Evolutionary conservation across 768 basidiomycete species (phyloP), one percentile per base, ranked within the genome.

Genomic region (Hygrocybe punicea): DNA sequence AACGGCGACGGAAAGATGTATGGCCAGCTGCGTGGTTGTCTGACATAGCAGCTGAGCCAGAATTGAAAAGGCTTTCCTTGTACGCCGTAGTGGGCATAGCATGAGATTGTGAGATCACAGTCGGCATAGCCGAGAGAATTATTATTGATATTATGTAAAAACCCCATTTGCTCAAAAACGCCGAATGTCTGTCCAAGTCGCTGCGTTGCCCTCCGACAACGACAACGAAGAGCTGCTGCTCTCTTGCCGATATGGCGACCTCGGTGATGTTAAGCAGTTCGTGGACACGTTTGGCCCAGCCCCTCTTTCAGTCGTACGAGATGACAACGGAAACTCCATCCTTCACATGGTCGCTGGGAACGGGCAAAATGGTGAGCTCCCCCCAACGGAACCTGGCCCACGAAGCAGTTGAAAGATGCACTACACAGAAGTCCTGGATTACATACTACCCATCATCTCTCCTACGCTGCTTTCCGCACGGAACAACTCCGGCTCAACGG

Each of bases 341-440:
- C 73, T 97, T 37, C 94, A 97, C 69, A 96, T 96, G 93, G 78
- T 81, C 13, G 85, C 83, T 56, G 94, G 82, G 1, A 98, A 98
- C 71, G 94, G 94, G 0, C 94, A 97, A 77, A 63, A 76, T 73
- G 91, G 94, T 95, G 59, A 75, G 78, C 57, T 13, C 36, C 45
- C 23, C 45, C 21, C 5, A 13, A 4, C 3, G n/a, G 5, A 13
- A 7, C 23, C 50, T 13, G 33, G 17, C 23, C 45, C 44, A 46
- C 34, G 56, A 36, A 52, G 40, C 53, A 49, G 71, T 67, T 72
- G 69, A 70, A 81, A 83, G 81, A 66, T 64, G 8, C 29, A 29
- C 4, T 29, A 8, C 60, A 50, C 73, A 96, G 93, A 93, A 61
- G 67, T 91, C 9, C 80, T 97, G 45, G 77, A 85, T 47, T 85